Conservation (phyloP, 2,329 filamentous ascomycete species). For the Fusarium aywerte region DNA sequence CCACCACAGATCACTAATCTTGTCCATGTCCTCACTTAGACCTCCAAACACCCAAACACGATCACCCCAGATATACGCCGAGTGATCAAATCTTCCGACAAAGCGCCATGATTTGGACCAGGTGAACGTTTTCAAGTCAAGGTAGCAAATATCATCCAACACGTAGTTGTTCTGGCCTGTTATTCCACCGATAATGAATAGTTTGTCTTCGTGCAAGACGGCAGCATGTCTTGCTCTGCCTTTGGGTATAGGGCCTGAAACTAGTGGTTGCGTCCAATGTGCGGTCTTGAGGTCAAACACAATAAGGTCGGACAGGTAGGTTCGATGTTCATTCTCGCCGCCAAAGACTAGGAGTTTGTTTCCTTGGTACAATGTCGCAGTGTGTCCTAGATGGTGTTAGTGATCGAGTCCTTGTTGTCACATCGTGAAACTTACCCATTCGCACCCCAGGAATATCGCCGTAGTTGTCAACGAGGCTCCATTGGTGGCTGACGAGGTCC, state of each 20-base stretch:
- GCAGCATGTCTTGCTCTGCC: conserved; percentile 93
- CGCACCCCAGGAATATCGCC: conserved; percentile 96
- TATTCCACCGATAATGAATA: conserved; percentile 96
- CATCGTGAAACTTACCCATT: conserved; percentile 75
- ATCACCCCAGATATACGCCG: conserved; percentile 90
- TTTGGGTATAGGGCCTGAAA: conserved; percentile 85
- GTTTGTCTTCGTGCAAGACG: conserved; percentile 93
- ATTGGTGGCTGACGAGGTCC: conserved; percentile 87
- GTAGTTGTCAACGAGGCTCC: conserved; percentile 98
- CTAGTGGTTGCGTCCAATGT: conserved; percentile 92
- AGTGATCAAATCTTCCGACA: conserved; percentile 93
- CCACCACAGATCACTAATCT: conserved; percentile 97
- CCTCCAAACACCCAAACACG: conserved; percentile 97
- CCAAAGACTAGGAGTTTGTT: conserved; percentile 97
- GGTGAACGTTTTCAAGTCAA: conserved; percentile 96
- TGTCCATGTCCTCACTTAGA: conserved; percentile 95
- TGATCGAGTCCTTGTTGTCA: conserved; percentile 5
- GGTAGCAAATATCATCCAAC: conserved; percentile 94
- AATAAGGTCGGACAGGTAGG: conserved; percentile 94
- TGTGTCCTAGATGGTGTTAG: conserved; percentile 73
- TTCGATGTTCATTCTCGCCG: conserved; percentile 96
- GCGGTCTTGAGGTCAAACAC: conserved; percentile 95
- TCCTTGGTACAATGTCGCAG: conserved; percentile 91
- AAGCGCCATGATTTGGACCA: conserved; percentile 98
- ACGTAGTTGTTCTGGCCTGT: conserved; percentile 93